Percentiles rank a stretch among this genome's conserved stretches.
These are phyloP conservation scores for Schoenoplectus tabernaemontani DNA, from an alignment of 202 grass and related monocot genomes.

Conservation along the genomic window DNA sequence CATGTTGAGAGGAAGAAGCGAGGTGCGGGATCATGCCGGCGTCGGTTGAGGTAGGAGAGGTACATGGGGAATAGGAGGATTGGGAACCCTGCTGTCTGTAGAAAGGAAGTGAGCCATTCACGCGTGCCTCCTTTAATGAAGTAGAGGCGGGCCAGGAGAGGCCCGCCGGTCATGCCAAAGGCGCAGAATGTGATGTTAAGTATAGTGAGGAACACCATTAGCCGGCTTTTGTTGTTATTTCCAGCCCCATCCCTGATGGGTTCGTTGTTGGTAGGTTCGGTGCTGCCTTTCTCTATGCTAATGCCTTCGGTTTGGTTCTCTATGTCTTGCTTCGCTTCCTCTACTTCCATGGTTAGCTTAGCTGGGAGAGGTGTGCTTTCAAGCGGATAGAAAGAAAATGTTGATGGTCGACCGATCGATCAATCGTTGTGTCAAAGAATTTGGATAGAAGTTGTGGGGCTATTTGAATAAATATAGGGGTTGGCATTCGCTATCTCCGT, in stretches of 20 bases:
- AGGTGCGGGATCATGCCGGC: neutral
- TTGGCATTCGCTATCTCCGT: neutral
- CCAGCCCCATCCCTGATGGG: neutral
- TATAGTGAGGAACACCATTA: conserved; percentile 27
- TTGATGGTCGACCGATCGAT: neutral
- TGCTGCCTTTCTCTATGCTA: conserved; percentile 37
- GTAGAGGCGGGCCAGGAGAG: conserved; percentile 71
- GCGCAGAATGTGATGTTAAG: conserved; percentile 50
- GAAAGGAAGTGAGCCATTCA: conserved; percentile 61
- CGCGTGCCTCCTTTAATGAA: conserved; percentile 61
- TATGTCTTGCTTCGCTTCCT: neutral
- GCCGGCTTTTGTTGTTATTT: conserved; percentile 2
- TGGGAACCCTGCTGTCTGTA: conserved; percentile 70
- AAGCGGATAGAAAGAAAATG: neutral
- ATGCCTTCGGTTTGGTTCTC: neutral
- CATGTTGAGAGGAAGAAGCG: conserved; percentile 34
- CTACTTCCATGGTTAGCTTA: neutral
- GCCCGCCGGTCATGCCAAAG: conserved; percentile 49
- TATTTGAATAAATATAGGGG: neutral
- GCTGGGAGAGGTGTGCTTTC: neutral
- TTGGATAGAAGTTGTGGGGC: neutral
- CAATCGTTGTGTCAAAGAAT: neutral
- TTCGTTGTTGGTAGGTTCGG: neutral
- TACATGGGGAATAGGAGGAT: conserved; percentile 43
- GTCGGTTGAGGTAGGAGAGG: conserved; percentile 32